Evolutionary conservation across 2,329 filamentous ascomycete species (phyloP).

Genomic region (Elsinoe necatrix): DNA sequence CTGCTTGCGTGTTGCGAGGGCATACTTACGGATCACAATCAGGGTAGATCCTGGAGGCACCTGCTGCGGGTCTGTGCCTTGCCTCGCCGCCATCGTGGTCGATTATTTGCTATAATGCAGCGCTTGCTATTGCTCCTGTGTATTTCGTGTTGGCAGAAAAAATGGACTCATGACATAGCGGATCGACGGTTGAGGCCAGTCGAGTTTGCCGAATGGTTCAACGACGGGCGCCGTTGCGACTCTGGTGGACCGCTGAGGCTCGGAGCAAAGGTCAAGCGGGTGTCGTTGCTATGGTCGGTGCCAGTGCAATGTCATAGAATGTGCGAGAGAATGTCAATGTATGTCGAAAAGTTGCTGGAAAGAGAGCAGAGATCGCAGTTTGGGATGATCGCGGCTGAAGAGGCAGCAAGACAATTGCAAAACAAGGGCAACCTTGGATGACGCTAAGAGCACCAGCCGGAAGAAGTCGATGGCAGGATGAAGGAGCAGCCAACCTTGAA

Average conservation of each 20-base stretch:
- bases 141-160: slow-evolving; percentile 7
- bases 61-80: slow-evolving; percentile 16
- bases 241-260: slow-evolving; percentile 10
- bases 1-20: not conserved
- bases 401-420: slow-evolving; percentile 14
- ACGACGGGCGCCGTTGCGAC: slow-evolving; percentile 8
- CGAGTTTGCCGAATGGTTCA: slow-evolving; percentile 7
- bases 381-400: not conserved
- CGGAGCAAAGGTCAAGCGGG: slow-evolving; percentile 1
- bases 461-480: not conserved
- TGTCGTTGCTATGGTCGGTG: not conserved
- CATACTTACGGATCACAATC: slow-evolving; percentile 59
- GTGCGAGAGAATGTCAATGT: not conserved
- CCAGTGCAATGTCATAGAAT: not conserved
- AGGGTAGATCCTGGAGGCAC: slow-evolving; percentile 38
- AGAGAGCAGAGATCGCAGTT: not conserved
- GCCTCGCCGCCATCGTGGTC: slow-evolving; percentile 15
- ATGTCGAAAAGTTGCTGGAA: not conserved
- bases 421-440: slow-evolving; percentile 14
- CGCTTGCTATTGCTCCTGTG: not conserved
- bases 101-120: slow-evolving; percentile 17
- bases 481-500: not conserved
- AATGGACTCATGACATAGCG: slow-evolving; percentile 13
- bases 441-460: slow-evolving; percentile 10
- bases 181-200: slow-evolving; percentile 3